These are phyloP conservation scores for Alternaria solani DNA, from an alignment of 2,329 filamentous ascomycete species.

Conservation along the genomic window DNA sequence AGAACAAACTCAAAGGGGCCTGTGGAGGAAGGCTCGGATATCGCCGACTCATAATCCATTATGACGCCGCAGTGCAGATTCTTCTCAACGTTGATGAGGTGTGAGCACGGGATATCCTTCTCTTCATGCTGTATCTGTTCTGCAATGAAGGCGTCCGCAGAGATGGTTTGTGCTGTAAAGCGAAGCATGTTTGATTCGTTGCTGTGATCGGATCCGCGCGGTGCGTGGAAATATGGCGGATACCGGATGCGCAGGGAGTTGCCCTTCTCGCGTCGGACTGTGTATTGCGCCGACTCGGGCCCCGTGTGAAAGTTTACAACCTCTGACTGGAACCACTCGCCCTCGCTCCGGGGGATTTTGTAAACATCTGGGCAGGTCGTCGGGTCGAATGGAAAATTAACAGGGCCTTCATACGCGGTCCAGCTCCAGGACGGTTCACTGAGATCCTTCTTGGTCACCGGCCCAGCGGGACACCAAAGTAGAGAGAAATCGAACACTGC, in stretches of 20 bases:
- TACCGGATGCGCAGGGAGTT: constrained; percentile 33
- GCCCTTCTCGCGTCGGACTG: constrained; percentile 38
- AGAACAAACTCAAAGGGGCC: constrained; percentile 41
- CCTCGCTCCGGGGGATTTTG: constrained; percentile 27
- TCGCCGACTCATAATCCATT: constrained; percentile 38
- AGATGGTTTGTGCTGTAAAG: constrained; percentile 37
- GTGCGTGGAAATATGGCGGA: constrained; percentile 38
- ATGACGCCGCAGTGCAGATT: constrained; percentile 39
- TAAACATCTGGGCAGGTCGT: constrained; percentile 42
- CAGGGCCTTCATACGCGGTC: constrained; percentile 35
- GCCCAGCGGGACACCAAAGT: constrained; percentile 44
- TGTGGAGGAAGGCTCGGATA: constrained; percentile 26
- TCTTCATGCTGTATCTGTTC: constrained; percentile 35
- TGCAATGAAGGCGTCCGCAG: constrained; percentile 35
- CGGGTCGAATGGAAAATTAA: constrained; percentile 47
- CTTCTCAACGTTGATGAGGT: constrained; percentile 32
- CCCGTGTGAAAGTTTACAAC: constrained; percentile 39
- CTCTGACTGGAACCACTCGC: constrained; percentile 41
- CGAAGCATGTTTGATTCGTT: constrained; percentile 34
- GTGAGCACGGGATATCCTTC: constrained; percentile 34
- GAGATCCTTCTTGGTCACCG: constrained; percentile 20
- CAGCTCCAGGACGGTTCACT: constrained; percentile 46
- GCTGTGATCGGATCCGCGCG: constrained; percentile 27
- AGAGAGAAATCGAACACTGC: constrained; percentile 43
- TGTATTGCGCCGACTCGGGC: constrained; percentile 32